A percentile compares a stretch with the other conserved stretches of the same genome.
These are phyloP conservation scores for Asterella californica DNA, from an alignment of 225 moss, liverwort and hornwort genomes.

Conservation along the genomic window DNA sequence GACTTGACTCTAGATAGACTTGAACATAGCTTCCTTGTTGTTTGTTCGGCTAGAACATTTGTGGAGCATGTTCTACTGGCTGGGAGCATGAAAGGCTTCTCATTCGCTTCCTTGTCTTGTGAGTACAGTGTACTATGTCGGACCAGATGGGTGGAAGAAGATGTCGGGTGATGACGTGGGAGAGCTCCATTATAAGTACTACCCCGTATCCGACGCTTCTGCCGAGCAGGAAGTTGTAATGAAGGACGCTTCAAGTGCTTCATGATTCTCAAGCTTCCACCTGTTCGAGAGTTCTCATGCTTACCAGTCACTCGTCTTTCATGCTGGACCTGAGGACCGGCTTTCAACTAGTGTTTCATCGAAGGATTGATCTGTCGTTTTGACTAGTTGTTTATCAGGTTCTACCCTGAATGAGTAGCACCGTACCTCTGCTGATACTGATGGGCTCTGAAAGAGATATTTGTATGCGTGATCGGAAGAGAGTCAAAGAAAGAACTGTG, in stretches of 20 bases:
- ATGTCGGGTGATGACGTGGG: slow-evolving; percentile 82
- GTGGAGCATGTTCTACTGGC: background rate
- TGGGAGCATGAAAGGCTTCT: background rate
- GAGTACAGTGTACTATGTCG: slow-evolving; percentile 75
- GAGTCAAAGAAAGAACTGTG: too few relatives aligned
- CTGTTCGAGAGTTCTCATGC: background rate
- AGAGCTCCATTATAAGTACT: slow-evolving; percentile 82
- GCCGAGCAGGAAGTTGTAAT: slow-evolving; percentile 62
- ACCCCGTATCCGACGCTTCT: slow-evolving; percentile 56
- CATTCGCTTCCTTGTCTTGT: background rate
- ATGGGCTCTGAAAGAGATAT: too few relatives aligned
- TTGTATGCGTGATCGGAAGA: too few relatives aligned
- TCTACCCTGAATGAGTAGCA: too few relatives aligned
- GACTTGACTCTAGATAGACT: background rate
- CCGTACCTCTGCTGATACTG: too few relatives aligned
- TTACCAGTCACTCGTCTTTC: background rate
- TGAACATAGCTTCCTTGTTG: background rate
- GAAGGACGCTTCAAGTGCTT: slow-evolving; percentile 50
- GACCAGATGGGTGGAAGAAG: slow-evolving; percentile 76
- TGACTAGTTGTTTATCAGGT: too few relatives aligned
- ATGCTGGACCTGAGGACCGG: background rate
- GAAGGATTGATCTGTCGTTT: too few relatives aligned
- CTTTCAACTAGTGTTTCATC: too few relatives aligned
- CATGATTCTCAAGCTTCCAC: slow-evolving; percentile 19
- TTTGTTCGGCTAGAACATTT: background rate